Percentiles rank a stretch among this genome's conserved stretches.
These are phyloP conservation scores for Coniferiporia weirii DNA, from an alignment of 1,284 basidiomycete species.

Conservation along the genomic window DNA sequence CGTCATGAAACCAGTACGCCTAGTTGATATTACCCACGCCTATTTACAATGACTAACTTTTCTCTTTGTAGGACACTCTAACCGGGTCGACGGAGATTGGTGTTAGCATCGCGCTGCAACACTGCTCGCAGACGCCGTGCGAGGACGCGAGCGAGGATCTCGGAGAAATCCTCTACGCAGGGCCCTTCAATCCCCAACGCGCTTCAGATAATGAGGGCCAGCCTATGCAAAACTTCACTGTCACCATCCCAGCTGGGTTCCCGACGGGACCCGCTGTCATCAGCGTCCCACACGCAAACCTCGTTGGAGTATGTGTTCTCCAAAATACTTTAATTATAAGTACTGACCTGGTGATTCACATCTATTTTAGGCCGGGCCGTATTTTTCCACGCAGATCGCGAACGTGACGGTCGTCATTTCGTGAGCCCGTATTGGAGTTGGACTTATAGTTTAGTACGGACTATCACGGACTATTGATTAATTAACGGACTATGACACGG, in stretches of 20 bases:
- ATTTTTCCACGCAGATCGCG: slow-evolving; percentile 8
- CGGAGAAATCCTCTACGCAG: slow-evolving; percentile 43
- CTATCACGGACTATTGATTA: no score
- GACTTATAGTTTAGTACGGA: no score
- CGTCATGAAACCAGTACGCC: slow-evolving; percentile 39
- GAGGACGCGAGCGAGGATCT: slow-evolving; percentile 29
- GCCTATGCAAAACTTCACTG: slow-evolving; percentile 47
- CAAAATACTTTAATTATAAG: background rate
- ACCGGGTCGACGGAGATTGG: slow-evolving; percentile 37
- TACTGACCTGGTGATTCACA: background rate
- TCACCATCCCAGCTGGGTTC: slow-evolving; percentile 36
- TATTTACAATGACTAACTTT: background rate
- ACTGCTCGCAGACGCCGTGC: slow-evolving; percentile 32
- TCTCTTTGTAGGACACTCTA: slow-evolving; percentile 31
- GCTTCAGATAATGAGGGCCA: slow-evolving; percentile 22
- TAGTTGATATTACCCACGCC: background rate
- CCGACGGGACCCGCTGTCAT: slow-evolving; percentile 32
- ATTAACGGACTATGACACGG: no score
- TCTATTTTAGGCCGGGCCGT: slow-evolving; percentile 8
- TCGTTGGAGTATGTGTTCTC: slow-evolving; percentile 40
- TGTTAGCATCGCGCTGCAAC: slow-evolving; percentile 36
- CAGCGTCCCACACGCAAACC: slow-evolving; percentile 36
- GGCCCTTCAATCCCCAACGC: slow-evolving; percentile 37
- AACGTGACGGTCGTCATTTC: slow-evolving; percentile 13
- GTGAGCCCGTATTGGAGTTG: background rate